phyloP scores from a whole-genome alignment of 2,329 filamentous ascomycete species.

The Paraconiothyrium brasiliense region DNA sequence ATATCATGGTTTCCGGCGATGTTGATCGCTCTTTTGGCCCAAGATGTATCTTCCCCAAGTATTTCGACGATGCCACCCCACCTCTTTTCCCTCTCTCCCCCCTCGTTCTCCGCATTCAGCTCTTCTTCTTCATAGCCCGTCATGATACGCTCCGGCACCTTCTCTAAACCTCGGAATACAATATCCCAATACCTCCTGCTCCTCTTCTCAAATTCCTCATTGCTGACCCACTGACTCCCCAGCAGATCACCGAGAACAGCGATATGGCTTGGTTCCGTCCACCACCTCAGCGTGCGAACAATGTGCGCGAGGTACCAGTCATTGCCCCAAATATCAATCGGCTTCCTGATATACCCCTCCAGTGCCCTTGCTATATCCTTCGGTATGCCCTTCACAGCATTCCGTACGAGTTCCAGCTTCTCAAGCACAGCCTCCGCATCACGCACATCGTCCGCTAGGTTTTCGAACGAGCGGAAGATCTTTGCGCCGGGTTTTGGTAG shows the following conservation, averaged over 20 bases:
- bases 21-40: slow-evolving; percentile 84
- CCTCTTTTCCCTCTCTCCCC: slow-evolving; percentile 23
- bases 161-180: slow-evolving; percentile 75
- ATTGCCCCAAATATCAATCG: slow-evolving; percentile 88
- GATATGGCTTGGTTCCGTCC: slow-evolving; percentile 84
- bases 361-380: slow-evolving; percentile 74
- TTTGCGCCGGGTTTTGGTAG: slow-evolving; percentile 62
- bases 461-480: slow-evolving; percentile 54
- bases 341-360: slow-evolving; percentile 73
- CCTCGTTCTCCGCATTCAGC: not conserved
- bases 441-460: slow-evolving; percentile 37
- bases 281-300: slow-evolving; percentile 85
- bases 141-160: slow-evolving; percentile 60
- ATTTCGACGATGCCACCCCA: slow-evolving; percentile 47
- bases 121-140: slow-evolving; percentile 24
- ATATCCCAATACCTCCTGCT: slow-evolving; percentile 80
- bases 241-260: slow-evolving; percentile 90
- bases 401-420: slow-evolving; percentile 18
- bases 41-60: slow-evolving; percentile 61
- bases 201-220: slow-evolving; percentile 81
- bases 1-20: slow-evolving; percentile 96
- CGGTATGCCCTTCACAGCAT: slow-evolving; percentile 31
- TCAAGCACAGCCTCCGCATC: slow-evolving; percentile 24
- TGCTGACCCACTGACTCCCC: slow-evolving; percentile 92
- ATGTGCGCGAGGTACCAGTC: slow-evolving; percentile 95